phyloP scores from a whole-genome alignment of 2,329 filamentous ascomycete genomes.

The Microdochium nivale region DNA sequence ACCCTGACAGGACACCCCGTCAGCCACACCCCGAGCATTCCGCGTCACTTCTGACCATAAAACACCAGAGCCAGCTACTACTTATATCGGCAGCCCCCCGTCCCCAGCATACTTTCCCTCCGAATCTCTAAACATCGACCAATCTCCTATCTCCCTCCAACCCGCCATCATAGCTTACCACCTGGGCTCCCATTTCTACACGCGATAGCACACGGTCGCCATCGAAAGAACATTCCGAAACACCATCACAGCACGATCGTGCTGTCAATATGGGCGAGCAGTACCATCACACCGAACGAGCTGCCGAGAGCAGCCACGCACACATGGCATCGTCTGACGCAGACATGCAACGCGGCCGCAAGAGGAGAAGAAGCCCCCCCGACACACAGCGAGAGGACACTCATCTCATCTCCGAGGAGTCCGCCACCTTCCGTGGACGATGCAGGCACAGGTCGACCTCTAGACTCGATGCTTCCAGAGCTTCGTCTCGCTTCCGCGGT shows the following conservation, averaged over 20 bases:
- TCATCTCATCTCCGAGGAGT: conserved; percentile 24
- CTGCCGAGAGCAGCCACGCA: conserved; percentile 14
- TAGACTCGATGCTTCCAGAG: conserved; percentile 15
- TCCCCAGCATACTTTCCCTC: not conserved
- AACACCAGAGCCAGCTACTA: not conserved
- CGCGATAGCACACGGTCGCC: too few relatives aligned
- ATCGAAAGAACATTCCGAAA: too few relatives aligned
- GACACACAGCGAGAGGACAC: conserved; percentile 12
- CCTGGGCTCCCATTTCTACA: too few relatives aligned
- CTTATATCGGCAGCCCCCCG: not conserved
- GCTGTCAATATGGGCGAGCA: not conserved
- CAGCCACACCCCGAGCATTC: not conserved
- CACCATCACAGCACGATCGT: not conserved
- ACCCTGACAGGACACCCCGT: not conserved
- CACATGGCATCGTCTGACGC: conserved; percentile 20
- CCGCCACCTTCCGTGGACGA: conserved; percentile 31
- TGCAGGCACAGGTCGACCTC: conserved; percentile 28
- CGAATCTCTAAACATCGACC: too few relatives aligned
- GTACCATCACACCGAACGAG: conserved; percentile 9
- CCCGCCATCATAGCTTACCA: too few relatives aligned
- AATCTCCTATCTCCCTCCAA: too few relatives aligned
- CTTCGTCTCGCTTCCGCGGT: conserved; percentile 16
- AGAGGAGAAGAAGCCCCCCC: conserved; percentile 23
- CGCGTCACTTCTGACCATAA: not conserved
- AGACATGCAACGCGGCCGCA: conserved; percentile 25